phyloP scores from a whole-genome alignment of 192 early-diverging fungal genomes.

The Coemansia sp. region DNA sequence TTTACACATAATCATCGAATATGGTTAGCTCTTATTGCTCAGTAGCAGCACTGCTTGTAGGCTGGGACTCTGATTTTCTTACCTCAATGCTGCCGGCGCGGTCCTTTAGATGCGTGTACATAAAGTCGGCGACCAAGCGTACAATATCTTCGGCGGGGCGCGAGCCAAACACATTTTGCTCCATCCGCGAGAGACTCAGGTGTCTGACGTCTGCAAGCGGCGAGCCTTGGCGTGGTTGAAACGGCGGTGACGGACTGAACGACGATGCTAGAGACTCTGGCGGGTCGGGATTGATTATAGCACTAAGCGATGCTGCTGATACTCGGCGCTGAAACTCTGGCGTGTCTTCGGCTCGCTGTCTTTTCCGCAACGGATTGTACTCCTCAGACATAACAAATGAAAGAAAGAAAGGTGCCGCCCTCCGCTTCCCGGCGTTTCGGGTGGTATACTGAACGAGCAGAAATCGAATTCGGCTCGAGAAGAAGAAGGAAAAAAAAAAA shows the following conservation, averaged over 20 bases:
- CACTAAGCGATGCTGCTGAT: slow-evolving; percentile 49
- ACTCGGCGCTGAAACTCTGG: slow-evolving; percentile 43
- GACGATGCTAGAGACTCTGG: slow-evolving; percentile 2
- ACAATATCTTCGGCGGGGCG: slow-evolving; percentile 66
- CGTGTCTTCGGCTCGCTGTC: slow-evolving; percentile 35
- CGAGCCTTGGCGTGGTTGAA: slow-evolving; percentile 5
- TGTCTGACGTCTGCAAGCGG: slow-evolving; percentile 15
- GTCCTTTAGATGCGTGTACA: slow-evolving; percentile 59
- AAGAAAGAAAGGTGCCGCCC: neutral
- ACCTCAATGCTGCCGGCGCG: slow-evolving; percentile 32
- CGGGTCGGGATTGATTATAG: slow-evolving; percentile 48
- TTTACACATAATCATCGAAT: neutral
- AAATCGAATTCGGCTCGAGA: slow-evolving; percentile 7
- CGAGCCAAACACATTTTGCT: slow-evolving; percentile 64
- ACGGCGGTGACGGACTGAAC: slow-evolving; percentile 33
- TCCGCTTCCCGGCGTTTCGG: slow-evolving; percentile 1
- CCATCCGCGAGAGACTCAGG: slow-evolving; percentile 46
- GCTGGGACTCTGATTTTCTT: neutral
- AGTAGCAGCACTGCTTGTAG: neutral
- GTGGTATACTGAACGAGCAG: neutral
- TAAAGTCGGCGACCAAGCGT: slow-evolving; percentile 64
- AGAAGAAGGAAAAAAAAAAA: neutral
- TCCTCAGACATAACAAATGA: slow-evolving; percentile 11
- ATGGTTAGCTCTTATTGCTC: slow-evolving; percentile 10
- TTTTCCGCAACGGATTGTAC: slow-evolving; percentile 29